Percentiles rank a stretch among this genome's conserved stretches.
Evolutionary conservation across 306 rosid genomes (phyloP).

Genomic region (Malus fusca): DNA sequence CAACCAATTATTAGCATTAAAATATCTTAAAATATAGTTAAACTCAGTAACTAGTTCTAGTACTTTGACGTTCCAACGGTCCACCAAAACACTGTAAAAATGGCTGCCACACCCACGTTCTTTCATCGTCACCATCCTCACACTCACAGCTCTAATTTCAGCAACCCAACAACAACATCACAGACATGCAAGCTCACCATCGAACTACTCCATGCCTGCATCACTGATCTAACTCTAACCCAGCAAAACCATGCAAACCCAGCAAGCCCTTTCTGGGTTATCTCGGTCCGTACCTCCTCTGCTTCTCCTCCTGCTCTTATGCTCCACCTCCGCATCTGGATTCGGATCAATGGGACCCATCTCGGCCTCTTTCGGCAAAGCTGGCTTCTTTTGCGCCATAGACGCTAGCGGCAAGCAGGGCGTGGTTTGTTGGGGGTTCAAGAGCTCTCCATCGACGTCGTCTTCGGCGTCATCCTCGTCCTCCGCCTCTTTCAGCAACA

Average conservation of each 20-base stretch:
- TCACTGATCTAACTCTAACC: conserved; percentile 8
- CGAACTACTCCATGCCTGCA: conserved; percentile 20
- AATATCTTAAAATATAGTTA: neutral
- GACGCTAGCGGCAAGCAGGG: conserved; percentile 86
- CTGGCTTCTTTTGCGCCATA: conserved; percentile 72
- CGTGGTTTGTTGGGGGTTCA: conserved; percentile 75
- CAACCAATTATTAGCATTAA: neutral
- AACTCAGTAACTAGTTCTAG: conserved; percentile 21
- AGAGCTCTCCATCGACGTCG: conserved; percentile 31
- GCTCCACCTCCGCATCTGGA: conserved; percentile 25
- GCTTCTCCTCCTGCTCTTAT: conserved; percentile 21
- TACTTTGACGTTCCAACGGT: conserved; percentile 34
- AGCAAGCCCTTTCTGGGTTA: conserved; percentile 11
- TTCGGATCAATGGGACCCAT: conserved; percentile 89
- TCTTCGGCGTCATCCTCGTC: conserved; percentile 23
- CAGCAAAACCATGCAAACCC: conserved; percentile 50
- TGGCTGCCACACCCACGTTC: conserved; percentile 60
- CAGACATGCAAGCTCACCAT: conserved; percentile 41
- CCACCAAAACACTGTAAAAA: conserved; percentile 35
- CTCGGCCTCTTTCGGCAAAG: conserved; percentile 59
- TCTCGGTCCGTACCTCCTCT: conserved; percentile 5
- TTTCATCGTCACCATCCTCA: conserved; percentile 47
- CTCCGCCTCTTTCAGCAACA: conserved; percentile 21
- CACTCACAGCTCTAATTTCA: conserved; percentile 26
- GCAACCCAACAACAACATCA: conserved; percentile 11